Base-by-base conservation (phyloP, 2,329 filamentous ascomycete genomes). In the Exophiala alcalophila region DNA sequence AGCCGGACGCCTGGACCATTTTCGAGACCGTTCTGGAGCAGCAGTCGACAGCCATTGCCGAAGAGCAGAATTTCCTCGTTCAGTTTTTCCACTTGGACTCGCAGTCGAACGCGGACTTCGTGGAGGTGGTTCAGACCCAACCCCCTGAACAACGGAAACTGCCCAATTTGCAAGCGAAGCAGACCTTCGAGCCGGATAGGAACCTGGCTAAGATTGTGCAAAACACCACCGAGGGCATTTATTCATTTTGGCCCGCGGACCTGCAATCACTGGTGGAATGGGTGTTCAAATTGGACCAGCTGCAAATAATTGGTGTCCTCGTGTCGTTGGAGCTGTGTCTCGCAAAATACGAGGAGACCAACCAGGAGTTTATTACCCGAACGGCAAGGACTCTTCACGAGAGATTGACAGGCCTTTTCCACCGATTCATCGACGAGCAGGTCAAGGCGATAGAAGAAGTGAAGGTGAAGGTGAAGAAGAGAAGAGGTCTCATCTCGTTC, bases 381-480 rank as follows among this genome's bases (percentile, higher is more conserved):
- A 73, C 85, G 2, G 70, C 97, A 2, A 84, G 92, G 57, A 89
- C 87, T 59, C 71, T 94, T 7, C 86, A 92, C 55, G 77, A 80
- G 42, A 78, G 78, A 28, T 72, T 97, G 12, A 80, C 84, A 54
- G 76, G 78, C 2, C 78, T 86, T 2, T 96, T 95, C 69, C 81
- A 77, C 49, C 88, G 86, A 50, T 96, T 97, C 57, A 81, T 97
- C 6, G 91, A 97, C 54, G 88, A 95, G 52, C 92, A 98, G 63
- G 85, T 97, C 46, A 86, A 87, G 18, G 90, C 89, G 4, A 95
- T 97, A 52, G 92, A 97, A 66, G 92, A 97, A 49, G 97, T 90
- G 26, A 97, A 97, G 67, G 91, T 98, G 64, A 96, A 96, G 72
- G 89, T 96, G 67, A 96, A 95, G 73, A 97, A 97, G 73, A 84